Evolutionary conservation across 257 asterid species (phyloP).

Genomic region (Rubia yunnanensis): DNA sequence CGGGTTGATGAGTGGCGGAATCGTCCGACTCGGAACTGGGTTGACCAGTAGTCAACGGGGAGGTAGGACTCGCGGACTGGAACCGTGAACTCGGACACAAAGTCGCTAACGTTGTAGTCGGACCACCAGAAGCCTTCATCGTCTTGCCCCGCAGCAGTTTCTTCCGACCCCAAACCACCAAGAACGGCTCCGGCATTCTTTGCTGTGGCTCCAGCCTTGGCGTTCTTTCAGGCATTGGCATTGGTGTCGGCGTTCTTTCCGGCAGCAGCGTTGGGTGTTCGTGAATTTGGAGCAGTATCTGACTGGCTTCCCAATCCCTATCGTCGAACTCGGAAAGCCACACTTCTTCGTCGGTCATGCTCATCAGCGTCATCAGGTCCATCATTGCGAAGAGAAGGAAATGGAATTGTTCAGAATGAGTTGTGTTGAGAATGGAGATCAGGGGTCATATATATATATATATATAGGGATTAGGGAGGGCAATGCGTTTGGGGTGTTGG

Average conservation of each 20-base stretch:
- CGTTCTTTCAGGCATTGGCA: no score
- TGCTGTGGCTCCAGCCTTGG: background rate
- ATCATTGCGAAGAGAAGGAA: no score
- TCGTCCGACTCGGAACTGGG: background rate
- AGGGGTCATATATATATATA: no score
- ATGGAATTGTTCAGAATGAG: no score
- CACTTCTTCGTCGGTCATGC: background rate
- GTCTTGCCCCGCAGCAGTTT: background rate
- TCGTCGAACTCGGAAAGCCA: background rate
- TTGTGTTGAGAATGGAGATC: no score
- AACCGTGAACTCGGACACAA: no score
- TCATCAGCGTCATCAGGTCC: background rate
- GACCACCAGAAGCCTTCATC: background rate
- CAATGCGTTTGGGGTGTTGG: no score
- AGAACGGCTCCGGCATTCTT: background rate
- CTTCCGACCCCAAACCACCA: background rate
- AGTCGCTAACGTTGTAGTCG: background rate
- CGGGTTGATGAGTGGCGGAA: background rate
- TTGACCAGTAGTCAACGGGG: background rate
- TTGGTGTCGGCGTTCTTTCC: no score
- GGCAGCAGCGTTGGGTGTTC: background rate
- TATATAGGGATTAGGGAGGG: no score
- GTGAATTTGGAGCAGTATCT: background rate
- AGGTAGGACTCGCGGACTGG: background rate
- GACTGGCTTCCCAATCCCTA: background rate